phyloP scores from a whole-genome alignment of 148 eudicot species.

The Camellia japonica region DNA sequence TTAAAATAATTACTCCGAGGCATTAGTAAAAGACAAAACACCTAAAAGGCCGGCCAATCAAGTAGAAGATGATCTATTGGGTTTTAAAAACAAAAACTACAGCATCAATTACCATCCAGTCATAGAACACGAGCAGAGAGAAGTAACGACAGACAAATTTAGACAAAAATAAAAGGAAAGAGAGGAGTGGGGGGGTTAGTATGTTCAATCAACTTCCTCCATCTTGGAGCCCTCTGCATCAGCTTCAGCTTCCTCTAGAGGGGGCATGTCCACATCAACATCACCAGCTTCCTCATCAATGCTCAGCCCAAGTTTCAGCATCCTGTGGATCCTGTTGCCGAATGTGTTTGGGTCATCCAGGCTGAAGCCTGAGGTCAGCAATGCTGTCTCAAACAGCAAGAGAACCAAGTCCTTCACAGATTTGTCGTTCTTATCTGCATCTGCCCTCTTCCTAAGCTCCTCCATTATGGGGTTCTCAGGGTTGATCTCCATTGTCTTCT shows the following conservation, averaged over 20 bases:
- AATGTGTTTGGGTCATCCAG: constrained; percentile 80
- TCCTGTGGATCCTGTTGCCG: constrained; percentile 82
- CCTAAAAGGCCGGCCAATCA: too few relatives aligned
- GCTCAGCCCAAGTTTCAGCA: constrained; percentile 86
- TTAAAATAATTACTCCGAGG: too few relatives aligned
- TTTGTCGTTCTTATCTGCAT: constrained; percentile 88
- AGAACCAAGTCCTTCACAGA: constrained; percentile 79
- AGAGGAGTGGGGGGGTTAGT: too few relatives aligned
- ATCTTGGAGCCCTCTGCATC: constrained; percentile 68
- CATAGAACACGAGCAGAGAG: too few relatives aligned
- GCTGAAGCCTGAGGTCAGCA: constrained; percentile 82
- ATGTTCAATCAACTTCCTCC: constrained; percentile 66
- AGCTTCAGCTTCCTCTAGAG: constrained; percentile 49
- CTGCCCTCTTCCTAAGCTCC: constrained; percentile 84
- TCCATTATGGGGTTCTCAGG: constrained; percentile 86
- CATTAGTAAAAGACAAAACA: too few relatives aligned
- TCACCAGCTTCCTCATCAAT: constrained; percentile 68
- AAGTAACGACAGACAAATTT: too few relatives aligned
- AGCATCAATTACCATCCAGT: too few relatives aligned
- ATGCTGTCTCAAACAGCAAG: constrained; percentile 66
- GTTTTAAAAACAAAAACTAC: too few relatives aligned
- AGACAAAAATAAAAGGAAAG: too few relatives aligned
- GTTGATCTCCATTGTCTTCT: constrained; percentile 92
- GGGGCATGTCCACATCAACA: constrained; percentile 59
- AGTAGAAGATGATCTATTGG: too few relatives aligned